Percentiles rank a stretch among this genome's conserved stretches.
These are phyloP conservation scores for Beauveria scarabaeidicola DNA, from an alignment of 2,329 filamentous ascomycete species.

Conservation along the genomic window DNA sequence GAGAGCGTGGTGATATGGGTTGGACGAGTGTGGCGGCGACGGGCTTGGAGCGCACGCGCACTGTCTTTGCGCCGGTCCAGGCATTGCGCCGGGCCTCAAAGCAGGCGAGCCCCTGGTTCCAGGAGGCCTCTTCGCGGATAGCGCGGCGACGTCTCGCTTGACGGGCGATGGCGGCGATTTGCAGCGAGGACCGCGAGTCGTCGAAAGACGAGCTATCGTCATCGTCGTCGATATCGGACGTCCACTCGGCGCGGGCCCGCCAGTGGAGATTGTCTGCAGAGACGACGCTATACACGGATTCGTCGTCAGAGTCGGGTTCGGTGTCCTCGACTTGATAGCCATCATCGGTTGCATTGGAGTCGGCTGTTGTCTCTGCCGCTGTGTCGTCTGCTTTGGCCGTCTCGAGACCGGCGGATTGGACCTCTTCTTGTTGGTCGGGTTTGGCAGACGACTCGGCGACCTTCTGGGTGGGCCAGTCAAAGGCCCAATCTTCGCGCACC, in stretches of 20 bases:
- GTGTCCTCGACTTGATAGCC: conserved; percentile 27
- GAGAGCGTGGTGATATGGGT: conserved; percentile 36
- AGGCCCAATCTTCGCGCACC: conserved; percentile 53
- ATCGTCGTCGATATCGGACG: conserved; percentile 48
- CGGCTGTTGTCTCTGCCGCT: conserved; percentile 8
- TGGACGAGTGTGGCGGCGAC: conserved; percentile 28
- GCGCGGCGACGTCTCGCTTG: conserved; percentile 49
- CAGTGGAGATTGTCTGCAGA: conserved; percentile 47
- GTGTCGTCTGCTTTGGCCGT: conserved; percentile 1
- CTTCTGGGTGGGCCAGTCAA: conserved; percentile 41
- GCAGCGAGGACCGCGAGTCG: conserved; percentile 34
- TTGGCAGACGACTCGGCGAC: not conserved
- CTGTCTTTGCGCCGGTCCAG: conserved; percentile 71
- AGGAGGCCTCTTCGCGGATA: conserved; percentile 56
- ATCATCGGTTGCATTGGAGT: conserved; percentile 19
- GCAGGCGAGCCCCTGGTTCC: conserved; percentile 76
- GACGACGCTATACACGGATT: conserved; percentile 48
- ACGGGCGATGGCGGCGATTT: conserved; percentile 36
- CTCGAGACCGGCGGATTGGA: not conserved
- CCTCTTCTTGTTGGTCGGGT: not conserved
- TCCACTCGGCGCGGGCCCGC: conserved; percentile 45
- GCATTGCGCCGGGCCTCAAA: conserved; percentile 70
- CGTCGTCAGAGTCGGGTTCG: conserved; percentile 35
- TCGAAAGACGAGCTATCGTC: conserved; percentile 39
- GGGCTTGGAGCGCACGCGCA: conserved; percentile 43